phyloP scores from a whole-genome alignment of 306 rosid genomes.

The Pterocarpus santalinus region DNA sequence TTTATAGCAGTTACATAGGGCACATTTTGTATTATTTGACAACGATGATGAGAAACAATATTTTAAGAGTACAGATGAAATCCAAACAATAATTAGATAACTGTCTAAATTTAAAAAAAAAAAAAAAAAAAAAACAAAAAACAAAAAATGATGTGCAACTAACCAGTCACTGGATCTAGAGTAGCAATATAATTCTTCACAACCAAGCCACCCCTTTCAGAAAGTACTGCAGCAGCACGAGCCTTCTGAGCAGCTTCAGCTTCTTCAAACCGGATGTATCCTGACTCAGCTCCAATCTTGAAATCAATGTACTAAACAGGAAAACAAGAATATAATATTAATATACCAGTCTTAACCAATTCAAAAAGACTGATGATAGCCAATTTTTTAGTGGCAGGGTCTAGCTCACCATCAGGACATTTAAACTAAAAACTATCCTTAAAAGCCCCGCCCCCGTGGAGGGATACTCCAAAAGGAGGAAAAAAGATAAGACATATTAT shows the following conservation, averaged over 20 bases:
- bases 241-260: slow-evolving; percentile 89
- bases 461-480: not conserved
- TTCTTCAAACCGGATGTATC: slow-evolving; percentile 82
- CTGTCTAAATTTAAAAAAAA: not conserved
- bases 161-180: slow-evolving; percentile 87
- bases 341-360: slow-evolving; percentile 39
- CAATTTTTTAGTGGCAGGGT: not conserved
- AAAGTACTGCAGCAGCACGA: slow-evolving; percentile 85
- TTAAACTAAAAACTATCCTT: slow-evolving; percentile 6
- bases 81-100: slow-evolving; percentile 13
- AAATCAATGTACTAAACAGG: slow-evolving; percentile 76
- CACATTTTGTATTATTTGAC: not conserved
- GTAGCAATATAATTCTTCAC: slow-evolving; percentile 79
- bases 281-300: slow-evolving; percentile 85
- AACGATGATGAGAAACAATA: not conserved
- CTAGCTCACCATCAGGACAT: not conserved
- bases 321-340: slow-evolving; percentile 5
- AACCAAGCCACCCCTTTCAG: slow-evolving; percentile 74
- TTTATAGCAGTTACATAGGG: slow-evolving; percentile 5
- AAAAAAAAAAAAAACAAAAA: not conserved
- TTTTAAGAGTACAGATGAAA: not conserved
- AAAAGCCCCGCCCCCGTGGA: not conserved
- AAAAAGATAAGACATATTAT: not conserved
- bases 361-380: slow-evolving; percentile 10
- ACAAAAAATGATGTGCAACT: slow-evolving; percentile 21